Percentiles rank a stretch among this genome's conserved stretches.
These are phyloP conservation scores for Rhodamnia rubescens DNA, from an alignment of 345 rosid species.

Conservation along the genomic window DNA sequence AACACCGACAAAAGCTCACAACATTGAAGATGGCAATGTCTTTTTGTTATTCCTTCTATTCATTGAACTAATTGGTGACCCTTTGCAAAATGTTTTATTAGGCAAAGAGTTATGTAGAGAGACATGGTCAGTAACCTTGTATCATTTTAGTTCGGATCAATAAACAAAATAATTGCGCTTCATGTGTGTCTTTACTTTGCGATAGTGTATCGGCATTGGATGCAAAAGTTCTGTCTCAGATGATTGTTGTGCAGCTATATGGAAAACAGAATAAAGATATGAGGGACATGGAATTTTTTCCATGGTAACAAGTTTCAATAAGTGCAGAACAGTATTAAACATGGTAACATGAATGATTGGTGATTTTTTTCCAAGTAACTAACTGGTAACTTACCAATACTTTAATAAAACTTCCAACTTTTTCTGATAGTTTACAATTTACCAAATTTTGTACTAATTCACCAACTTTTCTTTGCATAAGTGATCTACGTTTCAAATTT, in stretches of 20 bases:
- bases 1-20: background rate
- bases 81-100: background rate
- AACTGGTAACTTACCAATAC: background rate
- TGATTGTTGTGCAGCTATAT: background rate
- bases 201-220: background rate
- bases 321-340: background rate
- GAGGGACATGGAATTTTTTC: background rate
- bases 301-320: background rate
- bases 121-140: background rate
- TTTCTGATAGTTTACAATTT: background rate
- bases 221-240: background rate
- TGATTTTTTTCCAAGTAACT: background rate
- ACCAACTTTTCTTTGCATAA: background rate
- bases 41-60: background rate
- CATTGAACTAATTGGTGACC: background rate
- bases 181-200: background rate
- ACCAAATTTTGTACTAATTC: background rate
- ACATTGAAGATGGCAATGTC: background rate
- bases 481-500: background rate
- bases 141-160: background rate
- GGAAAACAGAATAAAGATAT: background rate
- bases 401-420: background rate
- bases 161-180: background rate
- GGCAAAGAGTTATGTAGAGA: too few relatives aligned
- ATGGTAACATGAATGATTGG: background rate